Evolutionary conservation across 83 land plant species (phyloP), one percentile per base, ranked within the genome.

Genomic region (Isoetes engelmannii): DNA sequence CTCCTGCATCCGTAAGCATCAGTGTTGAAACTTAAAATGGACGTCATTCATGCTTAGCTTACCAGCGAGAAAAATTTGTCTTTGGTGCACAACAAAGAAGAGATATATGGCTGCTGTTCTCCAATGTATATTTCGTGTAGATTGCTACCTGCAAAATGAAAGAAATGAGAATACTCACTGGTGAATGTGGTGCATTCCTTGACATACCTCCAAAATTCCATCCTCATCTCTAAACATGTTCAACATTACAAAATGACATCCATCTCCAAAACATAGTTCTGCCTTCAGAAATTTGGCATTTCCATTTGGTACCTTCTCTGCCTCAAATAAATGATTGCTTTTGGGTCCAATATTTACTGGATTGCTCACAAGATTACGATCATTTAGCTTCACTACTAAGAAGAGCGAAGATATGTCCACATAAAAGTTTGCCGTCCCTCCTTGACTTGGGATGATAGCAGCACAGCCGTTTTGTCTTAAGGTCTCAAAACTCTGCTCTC

Each of bases 181-280:
- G n/a, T n/a, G n/a, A n/a, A n/a, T n/a, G n/a, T n/a, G n/a, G n/a
- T n/a, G n/a, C n/a, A n/a, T n/a, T n/a, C n/a, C n/a, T n/a, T n/a
- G n/a, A n/a, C 76, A 45, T 75, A 83, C 98, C 95, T 93, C 84
- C 69, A 93, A 75, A 48, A 78, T 68, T 46, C 98, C 98, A 47
- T 71, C 84, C 47, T 84, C 75, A 56, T 80, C 89, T 73, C 85
- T 83, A 56, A 75, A 81, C 47, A 90, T 65, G 63, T 86, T 84
- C 59, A 87, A 69, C 44, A 46, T 79, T 42, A 86, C 98, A 79
- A 77, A 75, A 57, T 79, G 80, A 47, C 68, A 81, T 15, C 82
- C 85, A 57, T 82, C 82, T 68, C 73, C 76, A 80, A 93, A 93
- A 49, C 79, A 75, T 72, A 93, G 72, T 48, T 87, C 96, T 18